Conservation (phyloP, 306 rosid genomes). For the Heteromeles arbutifolia region DNA sequence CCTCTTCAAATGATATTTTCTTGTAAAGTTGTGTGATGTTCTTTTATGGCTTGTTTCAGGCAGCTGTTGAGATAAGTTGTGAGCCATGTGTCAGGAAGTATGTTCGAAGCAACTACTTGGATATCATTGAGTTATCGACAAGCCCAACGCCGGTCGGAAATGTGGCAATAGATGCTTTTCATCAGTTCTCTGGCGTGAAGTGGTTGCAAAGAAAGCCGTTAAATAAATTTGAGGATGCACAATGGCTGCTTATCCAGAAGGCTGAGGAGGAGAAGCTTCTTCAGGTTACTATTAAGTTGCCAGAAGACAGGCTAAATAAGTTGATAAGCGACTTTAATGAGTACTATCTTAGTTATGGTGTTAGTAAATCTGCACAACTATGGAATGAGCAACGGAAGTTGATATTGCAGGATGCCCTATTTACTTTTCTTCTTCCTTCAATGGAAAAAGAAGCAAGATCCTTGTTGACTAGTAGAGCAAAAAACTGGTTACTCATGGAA, state of each 20-base stretch:
- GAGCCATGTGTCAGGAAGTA: constrained; percentile 92
- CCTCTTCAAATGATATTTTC: not conserved
- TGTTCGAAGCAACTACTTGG: constrained; percentile 84
- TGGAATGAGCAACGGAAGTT: constrained; percentile 98
- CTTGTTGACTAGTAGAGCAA: constrained; percentile 62
- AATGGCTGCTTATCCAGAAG: constrained; percentile 95
- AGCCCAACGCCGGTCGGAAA: constrained; percentile 80
- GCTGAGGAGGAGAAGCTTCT: constrained; percentile 95
- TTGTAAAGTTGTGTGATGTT: not conserved
- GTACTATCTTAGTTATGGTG: constrained; percentile 91
- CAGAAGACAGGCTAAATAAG: constrained; percentile 64
- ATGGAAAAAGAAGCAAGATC: constrained; percentile 96
- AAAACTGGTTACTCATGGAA: constrained; percentile 74
- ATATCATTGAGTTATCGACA: constrained; percentile 75
- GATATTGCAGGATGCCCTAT: constrained; percentile 82
- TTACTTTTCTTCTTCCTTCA: constrained; percentile 76
- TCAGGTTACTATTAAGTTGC: constrained; percentile 83
- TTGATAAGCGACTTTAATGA: constrained; percentile 74
- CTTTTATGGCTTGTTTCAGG: constrained; percentile 46
- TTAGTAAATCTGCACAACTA: constrained; percentile 90
- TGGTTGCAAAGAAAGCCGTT: constrained; percentile 93
- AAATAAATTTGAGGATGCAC: constrained; percentile 77
- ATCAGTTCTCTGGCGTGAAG: constrained; percentile 79
- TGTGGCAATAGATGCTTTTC: constrained; percentile 72
- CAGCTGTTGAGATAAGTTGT: constrained; percentile 96